These are phyloP conservation scores for Microcos paniculata DNA, from an alignment of 345 rosid genomes.

Conservation along the genomic window DNA sequence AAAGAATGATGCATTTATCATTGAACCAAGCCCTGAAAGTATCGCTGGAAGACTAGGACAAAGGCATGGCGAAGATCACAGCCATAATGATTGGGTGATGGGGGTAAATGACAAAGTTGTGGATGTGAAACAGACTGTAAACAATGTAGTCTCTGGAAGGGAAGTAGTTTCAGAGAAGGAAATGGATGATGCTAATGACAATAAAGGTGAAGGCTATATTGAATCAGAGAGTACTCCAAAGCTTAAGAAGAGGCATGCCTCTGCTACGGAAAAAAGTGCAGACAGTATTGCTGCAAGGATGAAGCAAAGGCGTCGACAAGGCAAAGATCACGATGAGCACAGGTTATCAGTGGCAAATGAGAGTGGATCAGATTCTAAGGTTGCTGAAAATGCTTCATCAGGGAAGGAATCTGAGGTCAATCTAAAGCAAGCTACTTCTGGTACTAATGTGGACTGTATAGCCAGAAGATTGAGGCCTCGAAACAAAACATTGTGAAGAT, in stretches of 20 bases:
- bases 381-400: not conserved
- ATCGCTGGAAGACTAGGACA: conserved; percentile 50
- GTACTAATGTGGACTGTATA: conserved; percentile 18
- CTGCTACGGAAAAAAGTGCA: conserved; percentile 9
- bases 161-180: not conserved
- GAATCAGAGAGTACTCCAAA: not conserved
- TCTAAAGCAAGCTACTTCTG: not conserved
- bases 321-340: not conserved
- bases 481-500: conserved; percentile 15
- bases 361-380: not conserved
- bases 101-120: not conserved
- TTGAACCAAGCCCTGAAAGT: conserved; percentile 37
- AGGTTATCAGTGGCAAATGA: not conserved
- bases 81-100: conserved; percentile 3
- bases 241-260: conserved; percentile 10
- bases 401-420: not conserved
- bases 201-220: not conserved
- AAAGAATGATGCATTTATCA: conserved; percentile 18
- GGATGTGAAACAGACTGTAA: conserved; percentile 2
- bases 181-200: not conserved
- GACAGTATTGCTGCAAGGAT: conserved; percentile 22
- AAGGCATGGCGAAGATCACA: conserved; percentile 24
- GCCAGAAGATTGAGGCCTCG: conserved; percentile 30
- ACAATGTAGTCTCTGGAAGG: not conserved
- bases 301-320: conserved; percentile 15